These are phyloP conservation scores for Jamesozyma hellenica DNA, from an alignment of 805 yeast genomes.

Conservation along the genomic window DNA sequence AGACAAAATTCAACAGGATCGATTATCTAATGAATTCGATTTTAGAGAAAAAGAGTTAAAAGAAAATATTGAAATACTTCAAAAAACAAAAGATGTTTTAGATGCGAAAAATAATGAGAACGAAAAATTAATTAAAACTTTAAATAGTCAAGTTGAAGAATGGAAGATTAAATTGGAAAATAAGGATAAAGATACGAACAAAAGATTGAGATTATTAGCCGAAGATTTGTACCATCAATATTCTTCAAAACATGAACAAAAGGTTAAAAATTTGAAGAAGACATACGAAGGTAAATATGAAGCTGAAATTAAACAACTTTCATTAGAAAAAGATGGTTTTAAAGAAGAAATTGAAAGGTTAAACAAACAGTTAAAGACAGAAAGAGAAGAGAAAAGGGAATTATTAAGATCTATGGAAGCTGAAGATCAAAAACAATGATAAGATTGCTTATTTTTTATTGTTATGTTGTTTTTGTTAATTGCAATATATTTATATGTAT, in stretches of 20 bases:
- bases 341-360: conserved; percentile 45
- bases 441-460: no score
- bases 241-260: conserved; percentile 66
- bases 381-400: conserved; percentile 48
- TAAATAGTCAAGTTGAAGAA: conserved; percentile 21
- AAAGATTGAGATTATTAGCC: conserved; percentile 50
- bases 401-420: conserved; percentile 43
- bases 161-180: conserved; percentile 29
- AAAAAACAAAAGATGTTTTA: conserved; percentile 7
- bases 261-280: conserved; percentile 51
- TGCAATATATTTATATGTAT: no score
- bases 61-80: not conserved
- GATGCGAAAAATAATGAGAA: conserved; percentile 4
- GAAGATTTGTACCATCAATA: conserved; percentile 65
- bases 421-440: not conserved
- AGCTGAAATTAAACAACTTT: conserved; percentile 34
- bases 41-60: not conserved
- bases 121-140: conserved; percentile 5
- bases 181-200: conserved; percentile 42
- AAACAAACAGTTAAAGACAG: conserved; percentile 39
- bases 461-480: no score
- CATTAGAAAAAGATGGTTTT: conserved; percentile 36
- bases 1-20: conserved; percentile 17
- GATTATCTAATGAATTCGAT: conserved; percentile 4
- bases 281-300: conserved; percentile 48